phyloP scores from a whole-genome alignment of 116 monocot species.

The Iris pallida region DNA sequence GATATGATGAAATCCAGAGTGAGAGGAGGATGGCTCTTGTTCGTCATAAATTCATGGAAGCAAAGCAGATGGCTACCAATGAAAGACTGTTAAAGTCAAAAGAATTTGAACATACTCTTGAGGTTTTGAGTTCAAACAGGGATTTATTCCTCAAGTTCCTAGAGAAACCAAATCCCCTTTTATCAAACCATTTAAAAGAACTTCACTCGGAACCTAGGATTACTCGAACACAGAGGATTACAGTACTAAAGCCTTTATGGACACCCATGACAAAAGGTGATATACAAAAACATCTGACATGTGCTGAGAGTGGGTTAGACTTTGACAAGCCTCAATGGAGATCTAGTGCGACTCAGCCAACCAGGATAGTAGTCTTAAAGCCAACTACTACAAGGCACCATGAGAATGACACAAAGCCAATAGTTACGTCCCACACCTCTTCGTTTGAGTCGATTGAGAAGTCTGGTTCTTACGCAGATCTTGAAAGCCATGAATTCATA shows the following conservation, averaged over 20 bases:
- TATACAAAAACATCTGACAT: not conserved
- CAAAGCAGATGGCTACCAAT: slow-evolving; percentile 64
- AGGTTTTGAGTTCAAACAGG: slow-evolving; percentile 68
- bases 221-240: slow-evolving; percentile 49
- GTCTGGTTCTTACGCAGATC: slow-evolving; percentile 15
- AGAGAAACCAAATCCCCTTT: slow-evolving; percentile 64
- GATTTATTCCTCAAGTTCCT: slow-evolving; percentile 77
- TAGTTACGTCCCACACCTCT: not conserved
- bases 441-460: slow-evolving; percentile 11
- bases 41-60: slow-evolving; percentile 75
- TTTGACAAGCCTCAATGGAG: slow-evolving; percentile 15
- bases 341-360: slow-evolving; percentile 33
- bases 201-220: slow-evolving; percentile 12
- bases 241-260: slow-evolving; percentile 67
- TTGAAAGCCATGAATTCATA: slow-evolving; percentile 11
- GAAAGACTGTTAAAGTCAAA: slow-evolving; percentile 59
- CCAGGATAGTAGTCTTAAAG: slow-evolving; percentile 86
- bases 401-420: slow-evolving; percentile 9
- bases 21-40: slow-evolving; percentile 68
- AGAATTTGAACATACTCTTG: slow-evolving; percentile 72
- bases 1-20: slow-evolving; percentile 22
- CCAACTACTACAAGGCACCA: slow-evolving; percentile 46
- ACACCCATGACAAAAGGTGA: slow-evolving; percentile 21
- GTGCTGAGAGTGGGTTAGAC: slow-evolving; percentile 8
- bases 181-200: slow-evolving; percentile 29